Conservation (phyloP, 768 basidiomycete genomes). For the Tulasnella sp. region DNA sequence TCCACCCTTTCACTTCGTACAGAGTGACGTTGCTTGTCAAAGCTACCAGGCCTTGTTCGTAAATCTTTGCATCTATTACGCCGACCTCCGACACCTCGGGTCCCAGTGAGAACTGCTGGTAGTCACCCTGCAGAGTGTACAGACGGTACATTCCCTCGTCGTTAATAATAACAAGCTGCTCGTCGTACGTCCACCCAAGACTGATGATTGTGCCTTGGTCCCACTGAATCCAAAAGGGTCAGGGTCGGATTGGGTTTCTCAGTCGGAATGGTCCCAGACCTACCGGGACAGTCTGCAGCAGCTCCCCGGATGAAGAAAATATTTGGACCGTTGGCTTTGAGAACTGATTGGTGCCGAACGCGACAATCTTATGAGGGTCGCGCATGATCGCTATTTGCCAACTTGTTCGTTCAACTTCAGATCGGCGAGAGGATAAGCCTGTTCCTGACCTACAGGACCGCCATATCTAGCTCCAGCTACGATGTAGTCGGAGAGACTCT, state of each 20-base stretch:
- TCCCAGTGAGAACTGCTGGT: slow-evolving; percentile 75
- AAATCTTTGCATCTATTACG: slow-evolving; percentile 72
- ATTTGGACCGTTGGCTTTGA: slow-evolving; percentile 77
- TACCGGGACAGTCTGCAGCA: slow-evolving; percentile 27
- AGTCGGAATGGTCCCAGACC: not conserved
- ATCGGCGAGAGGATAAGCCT: not conserved
- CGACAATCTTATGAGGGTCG: slow-evolving; percentile 67
- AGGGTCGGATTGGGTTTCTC: slow-evolving; percentile 15
- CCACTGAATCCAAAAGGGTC: slow-evolving; percentile 48
- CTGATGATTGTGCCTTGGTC: slow-evolving; percentile 73
- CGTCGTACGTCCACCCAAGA: slow-evolving; percentile 54
- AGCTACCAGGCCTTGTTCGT: slow-evolving; percentile 80
- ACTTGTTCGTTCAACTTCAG: not conserved
- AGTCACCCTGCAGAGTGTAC: slow-evolving; percentile 80
- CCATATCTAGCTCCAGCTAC: slow-evolving; percentile 75
- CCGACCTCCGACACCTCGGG: slow-evolving; percentile 72
- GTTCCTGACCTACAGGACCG: slow-evolving; percentile 68
- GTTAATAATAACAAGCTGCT: slow-evolving; percentile 72
- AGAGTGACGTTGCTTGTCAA: slow-evolving; percentile 63
- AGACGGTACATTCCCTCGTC: slow-evolving; percentile 88
- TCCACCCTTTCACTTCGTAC: slow-evolving; percentile 84
- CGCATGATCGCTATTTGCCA: slow-evolving; percentile 66
- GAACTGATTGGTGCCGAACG: slow-evolving; percentile 47
- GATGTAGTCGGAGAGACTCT: slow-evolving; percentile 66
- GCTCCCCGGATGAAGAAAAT: slow-evolving; percentile 76